Evolutionary conservation across 139 green algal genomes (phyloP).

Genomic region (Zygnema cylindricum): DNA sequence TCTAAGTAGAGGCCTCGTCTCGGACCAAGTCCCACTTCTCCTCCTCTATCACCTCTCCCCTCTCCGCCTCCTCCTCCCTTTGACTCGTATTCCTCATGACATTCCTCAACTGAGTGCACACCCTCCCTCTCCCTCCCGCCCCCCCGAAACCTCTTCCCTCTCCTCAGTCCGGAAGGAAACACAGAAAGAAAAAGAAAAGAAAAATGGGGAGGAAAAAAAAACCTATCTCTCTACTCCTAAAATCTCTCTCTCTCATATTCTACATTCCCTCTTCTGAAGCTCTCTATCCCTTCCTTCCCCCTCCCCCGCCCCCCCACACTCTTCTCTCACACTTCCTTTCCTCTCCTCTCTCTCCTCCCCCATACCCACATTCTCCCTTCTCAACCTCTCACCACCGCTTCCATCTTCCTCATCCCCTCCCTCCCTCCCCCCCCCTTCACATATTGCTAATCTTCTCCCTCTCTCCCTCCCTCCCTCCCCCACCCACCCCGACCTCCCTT

Average conservation of each 20-base stretch:
- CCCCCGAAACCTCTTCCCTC: no score
- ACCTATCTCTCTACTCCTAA: no score
- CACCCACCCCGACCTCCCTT: neutral
- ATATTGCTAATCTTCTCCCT: no score
- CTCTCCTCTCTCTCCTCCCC: neutral
- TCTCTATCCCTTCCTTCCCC: no score
- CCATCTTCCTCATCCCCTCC: no score
- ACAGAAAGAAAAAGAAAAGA: no score
- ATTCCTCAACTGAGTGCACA: neutral
- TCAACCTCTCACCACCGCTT: neutral
- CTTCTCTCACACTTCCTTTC: neutral
- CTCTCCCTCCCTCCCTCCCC: neutral
- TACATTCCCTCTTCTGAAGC: no score
- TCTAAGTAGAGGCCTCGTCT: constrained; percentile 49
- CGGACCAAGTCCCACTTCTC: constrained; percentile 36
- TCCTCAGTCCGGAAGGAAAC: no score
- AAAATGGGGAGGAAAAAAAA: no score
- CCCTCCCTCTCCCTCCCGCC: no score
- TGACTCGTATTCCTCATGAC: neutral
- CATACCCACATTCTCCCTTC: neutral
- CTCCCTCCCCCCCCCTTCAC: no score
- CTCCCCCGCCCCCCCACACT: neutral
- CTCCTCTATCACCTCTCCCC: neutral
- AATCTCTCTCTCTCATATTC: no score
- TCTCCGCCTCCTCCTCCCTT: neutral